Evolutionary conservation across 2,329 filamentous ascomycete genomes (phyloP).

Genomic region (Colletotrichum sp.): DNA sequence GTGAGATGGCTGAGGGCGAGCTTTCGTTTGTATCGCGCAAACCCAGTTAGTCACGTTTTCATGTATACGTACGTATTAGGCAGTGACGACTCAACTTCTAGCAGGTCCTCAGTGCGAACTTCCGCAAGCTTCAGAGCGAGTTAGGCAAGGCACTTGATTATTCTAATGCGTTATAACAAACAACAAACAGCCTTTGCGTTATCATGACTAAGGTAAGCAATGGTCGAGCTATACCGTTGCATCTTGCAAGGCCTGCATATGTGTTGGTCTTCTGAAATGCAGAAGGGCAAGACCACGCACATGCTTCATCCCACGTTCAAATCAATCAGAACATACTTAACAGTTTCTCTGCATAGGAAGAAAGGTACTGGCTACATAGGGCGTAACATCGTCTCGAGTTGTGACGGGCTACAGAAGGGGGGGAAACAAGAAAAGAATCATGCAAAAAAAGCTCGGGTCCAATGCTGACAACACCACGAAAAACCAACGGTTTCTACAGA

Average conservation of each 20-base stretch:
- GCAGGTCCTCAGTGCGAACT: neutral
- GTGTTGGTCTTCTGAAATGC: neutral
- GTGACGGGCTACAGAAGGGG: too few species aligned
- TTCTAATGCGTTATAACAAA: neutral
- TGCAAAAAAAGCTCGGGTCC: neutral
- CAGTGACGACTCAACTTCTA: neutral
- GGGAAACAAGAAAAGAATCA: too few species aligned
- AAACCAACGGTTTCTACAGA: neutral
- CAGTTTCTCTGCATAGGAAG: neutral
- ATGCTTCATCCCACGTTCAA: neutral
- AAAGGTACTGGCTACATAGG: neutral
- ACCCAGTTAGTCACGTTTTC: too few species aligned
- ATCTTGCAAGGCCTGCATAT: too few species aligned
- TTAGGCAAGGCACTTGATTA: too few species aligned
- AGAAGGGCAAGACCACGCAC: fast-evolving
- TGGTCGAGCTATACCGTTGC: too few species aligned
- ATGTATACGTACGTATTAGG: neutral
- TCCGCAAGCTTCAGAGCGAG: neutral
- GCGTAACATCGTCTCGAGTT: too few species aligned
- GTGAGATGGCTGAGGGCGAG: neutral
- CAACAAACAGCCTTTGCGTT: neutral
- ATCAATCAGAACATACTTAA: neutral
- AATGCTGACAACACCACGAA: neutral
- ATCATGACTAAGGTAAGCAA: too few species aligned
- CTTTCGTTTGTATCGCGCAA: neutral